phyloP scores from a whole-genome alignment of 2,329 filamentous ascomycete genomes.

The Pyricularia sp. region DNA sequence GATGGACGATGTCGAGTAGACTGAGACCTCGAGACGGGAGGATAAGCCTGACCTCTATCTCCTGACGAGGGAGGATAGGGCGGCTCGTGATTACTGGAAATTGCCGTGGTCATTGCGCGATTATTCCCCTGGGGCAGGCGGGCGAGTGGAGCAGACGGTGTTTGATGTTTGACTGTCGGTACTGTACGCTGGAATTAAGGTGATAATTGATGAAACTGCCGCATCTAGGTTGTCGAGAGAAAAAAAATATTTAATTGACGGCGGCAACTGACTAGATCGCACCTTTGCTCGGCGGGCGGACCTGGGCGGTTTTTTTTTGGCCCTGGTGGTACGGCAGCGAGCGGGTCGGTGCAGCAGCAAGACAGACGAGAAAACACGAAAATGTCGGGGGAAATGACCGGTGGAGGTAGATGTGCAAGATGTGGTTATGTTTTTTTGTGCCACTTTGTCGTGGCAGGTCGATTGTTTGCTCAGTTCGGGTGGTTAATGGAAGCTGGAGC shows the following conservation, averaged over 20 bases:
- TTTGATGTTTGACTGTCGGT: not conserved
- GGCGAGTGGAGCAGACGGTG: not conserved
- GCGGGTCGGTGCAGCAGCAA: not conserved
- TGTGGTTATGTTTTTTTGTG: not conserved
- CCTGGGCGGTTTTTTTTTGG: not conserved
- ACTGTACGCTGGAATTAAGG: not conserved
- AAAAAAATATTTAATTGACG: not conserved
- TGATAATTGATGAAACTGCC: not conserved
- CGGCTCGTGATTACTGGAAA: constrained; percentile 18
- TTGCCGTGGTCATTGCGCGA: constrained; percentile 20
- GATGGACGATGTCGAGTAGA: constrained; percentile 20
- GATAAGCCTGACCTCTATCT: constrained; percentile 14
- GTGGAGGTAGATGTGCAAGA: not conserved
- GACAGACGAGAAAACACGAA: not conserved
- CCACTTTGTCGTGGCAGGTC: not conserved
- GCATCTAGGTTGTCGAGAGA: not conserved
- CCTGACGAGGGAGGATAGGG: constrained; percentile 16
- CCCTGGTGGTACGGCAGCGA: not conserved
- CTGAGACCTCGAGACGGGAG: constrained; percentile 18
- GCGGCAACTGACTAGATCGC: not conserved
- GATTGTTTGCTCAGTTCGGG: not conserved
- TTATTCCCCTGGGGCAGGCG: not conserved
- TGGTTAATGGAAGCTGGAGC: not conserved
- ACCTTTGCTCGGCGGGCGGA: not conserved
- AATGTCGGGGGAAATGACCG: not conserved